A percentile compares a stretch with the other conserved stretches of the same genome.
These are phyloP conservation scores for Endoconidiophora laricicola DNA, from an alignment of 2,329 filamentous ascomycete species.

Conservation along the genomic window DNA sequence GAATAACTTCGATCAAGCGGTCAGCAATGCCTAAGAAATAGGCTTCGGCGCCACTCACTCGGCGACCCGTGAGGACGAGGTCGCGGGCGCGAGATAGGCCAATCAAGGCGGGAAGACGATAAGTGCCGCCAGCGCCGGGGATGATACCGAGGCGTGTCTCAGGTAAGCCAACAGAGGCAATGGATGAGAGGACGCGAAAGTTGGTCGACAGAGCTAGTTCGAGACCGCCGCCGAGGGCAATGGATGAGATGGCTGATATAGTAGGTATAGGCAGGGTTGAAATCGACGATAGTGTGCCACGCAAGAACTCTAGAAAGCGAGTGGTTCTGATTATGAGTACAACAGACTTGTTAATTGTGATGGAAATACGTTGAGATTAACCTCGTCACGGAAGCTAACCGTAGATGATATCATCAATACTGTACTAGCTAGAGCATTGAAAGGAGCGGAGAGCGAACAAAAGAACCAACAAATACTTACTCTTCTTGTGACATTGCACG, in stretches of 20 bases:
- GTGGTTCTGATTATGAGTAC: conserved; percentile 40
- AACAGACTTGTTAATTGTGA: background rate
- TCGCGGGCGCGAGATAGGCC: conserved; percentile 72
- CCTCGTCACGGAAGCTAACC: background rate
- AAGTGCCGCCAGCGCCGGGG: conserved; percentile 84
- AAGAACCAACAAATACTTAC: conserved; percentile 30
- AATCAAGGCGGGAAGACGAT: conserved; percentile 67
- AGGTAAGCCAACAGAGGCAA: conserved; percentile 63
- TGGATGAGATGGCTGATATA: conserved; percentile 69
- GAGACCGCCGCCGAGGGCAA: conserved; percentile 82
- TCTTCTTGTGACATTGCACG: conserved; percentile 59
- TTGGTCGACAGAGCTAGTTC: conserved; percentile 83
- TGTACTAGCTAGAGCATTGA: background rate
- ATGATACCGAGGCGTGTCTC: conserved; percentile 90
- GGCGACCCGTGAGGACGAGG: conserved; percentile 75
- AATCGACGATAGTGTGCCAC: conserved; percentile 57
- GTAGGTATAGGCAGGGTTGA: conserved; percentile 70
- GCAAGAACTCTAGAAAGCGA: conserved; percentile 61
- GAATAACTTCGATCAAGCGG: conserved; percentile 65
- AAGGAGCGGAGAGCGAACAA: too few relatives aligned
- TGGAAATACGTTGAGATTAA: background rate
- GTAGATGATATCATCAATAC: background rate
- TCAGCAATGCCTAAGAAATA: conserved; percentile 86
- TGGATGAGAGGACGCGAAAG: conserved; percentile 72
- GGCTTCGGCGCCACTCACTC: conserved; percentile 67